These are phyloP conservation scores for Penicillium sp. DNA, from an alignment of 2,329 filamentous ascomycete species.

Conservation along the genomic window DNA sequence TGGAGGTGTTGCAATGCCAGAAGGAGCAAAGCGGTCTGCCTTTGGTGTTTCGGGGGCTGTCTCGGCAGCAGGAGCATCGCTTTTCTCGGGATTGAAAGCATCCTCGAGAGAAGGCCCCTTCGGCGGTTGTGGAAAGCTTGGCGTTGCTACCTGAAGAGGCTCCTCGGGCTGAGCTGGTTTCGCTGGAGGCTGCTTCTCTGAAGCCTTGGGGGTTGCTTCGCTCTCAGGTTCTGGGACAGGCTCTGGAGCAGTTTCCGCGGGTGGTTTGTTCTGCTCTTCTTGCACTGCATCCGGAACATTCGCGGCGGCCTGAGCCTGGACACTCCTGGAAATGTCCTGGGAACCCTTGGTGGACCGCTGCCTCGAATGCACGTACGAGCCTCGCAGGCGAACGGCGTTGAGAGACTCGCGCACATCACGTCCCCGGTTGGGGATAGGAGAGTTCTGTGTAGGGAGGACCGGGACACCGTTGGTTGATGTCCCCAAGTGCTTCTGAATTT, in stretches of 20 bases:
- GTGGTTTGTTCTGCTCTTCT: constrained; percentile 38
- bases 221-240: constrained; percentile 11
- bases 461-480: constrained; percentile 77
- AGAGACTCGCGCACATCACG: constrained; percentile 75
- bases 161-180: constrained; percentile 35
- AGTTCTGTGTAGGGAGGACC: constrained; percentile 63
- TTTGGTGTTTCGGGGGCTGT: constrained; percentile 29
- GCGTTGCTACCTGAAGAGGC: constrained; percentile 57
- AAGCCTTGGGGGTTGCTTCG: constrained; percentile 20
- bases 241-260: constrained; percentile 29
- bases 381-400: constrained; percentile 64
- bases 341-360: constrained; percentile 51
- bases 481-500: constrained; percentile 91
- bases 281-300: constrained; percentile 64
- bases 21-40: constrained; percentile 18
- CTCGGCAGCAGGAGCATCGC: constrained; percentile 11
- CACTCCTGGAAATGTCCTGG: constrained; percentile 57
- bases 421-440: constrained; percentile 71
- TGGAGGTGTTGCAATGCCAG: constrained; percentile 34
- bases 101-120: constrained; percentile 36
- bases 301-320: constrained; percentile 40
- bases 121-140: constrained; percentile 50
- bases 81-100: constrained; percentile 37
- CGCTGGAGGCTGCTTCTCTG: constrained; percentile 34
- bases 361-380: constrained; percentile 54